phyloP scores from a whole-genome alignment of 2,329 filamentous ascomycete genomes.

The Alternaria sp. region DNA sequence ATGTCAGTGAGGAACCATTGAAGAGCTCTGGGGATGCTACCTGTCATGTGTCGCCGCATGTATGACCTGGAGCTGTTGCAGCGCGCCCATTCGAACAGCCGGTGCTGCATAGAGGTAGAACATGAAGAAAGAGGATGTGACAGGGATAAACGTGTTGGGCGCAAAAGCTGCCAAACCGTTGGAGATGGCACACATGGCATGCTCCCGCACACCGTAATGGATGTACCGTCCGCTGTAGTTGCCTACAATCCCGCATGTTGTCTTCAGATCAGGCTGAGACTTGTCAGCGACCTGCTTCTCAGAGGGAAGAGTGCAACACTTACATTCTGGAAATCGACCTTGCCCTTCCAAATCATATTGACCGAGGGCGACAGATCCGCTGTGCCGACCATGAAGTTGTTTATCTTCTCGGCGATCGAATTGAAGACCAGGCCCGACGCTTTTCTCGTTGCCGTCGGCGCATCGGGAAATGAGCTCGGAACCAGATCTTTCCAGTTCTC shows the following conservation, averaged over 20 bases:
- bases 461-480: slow-evolving; percentile 59
- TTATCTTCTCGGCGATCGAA: slow-evolving; percentile 10
- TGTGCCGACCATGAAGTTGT: slow-evolving; percentile 78
- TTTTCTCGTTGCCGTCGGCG: slow-evolving; percentile 61
- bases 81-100: slow-evolving; percentile 68
- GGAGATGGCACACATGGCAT: slow-evolving; percentile 48
- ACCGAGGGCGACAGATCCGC: slow-evolving; percentile 63
- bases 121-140: slow-evolving; percentile 69
- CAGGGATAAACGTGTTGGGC: slow-evolving; percentile 61
- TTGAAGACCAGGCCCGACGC: slow-evolving; percentile 39
- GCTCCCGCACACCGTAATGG: slow-evolving; percentile 50
- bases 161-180: slow-evolving; percentile 66
- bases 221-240: slow-evolving; percentile 64
- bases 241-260: slow-evolving; percentile 61
- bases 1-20: neutral
- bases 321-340: slow-evolving; percentile 52
- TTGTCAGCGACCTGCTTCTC: neutral
- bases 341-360: slow-evolving; percentile 61
- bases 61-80: slow-evolving; percentile 64
- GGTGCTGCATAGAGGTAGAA: slow-evolving; percentile 69
- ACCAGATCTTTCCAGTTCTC: slow-evolving; percentile 61
- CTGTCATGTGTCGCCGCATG: slow-evolving; percentile 68
- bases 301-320: neutral
- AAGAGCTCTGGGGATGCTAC: neutral
- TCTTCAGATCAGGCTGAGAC: slow-evolving; percentile 38